Evolutionary conservation across 306 rosid species (phyloP).

Genomic region (Myrica gale): DNA sequence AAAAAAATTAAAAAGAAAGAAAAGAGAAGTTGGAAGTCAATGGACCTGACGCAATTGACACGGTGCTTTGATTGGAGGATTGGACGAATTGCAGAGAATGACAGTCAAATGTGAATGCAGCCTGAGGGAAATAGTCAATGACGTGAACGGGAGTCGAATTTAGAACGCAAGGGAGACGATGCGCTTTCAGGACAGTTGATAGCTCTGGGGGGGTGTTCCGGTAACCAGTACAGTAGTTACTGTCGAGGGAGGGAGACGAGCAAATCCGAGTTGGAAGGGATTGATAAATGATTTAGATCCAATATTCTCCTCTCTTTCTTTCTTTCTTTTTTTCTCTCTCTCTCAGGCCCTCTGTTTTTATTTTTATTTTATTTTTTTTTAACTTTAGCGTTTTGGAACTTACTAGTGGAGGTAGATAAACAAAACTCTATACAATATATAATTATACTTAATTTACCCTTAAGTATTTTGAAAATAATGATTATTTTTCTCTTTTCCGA

Average conservation of each 20-base stretch:
- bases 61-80: background rate
- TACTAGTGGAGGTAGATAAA: background rate
- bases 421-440: background rate
- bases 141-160: background rate
- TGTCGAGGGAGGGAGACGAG: background rate
- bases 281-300: background rate
- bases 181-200: background rate
- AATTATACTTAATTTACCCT: no score
- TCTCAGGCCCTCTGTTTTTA: no score
- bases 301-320: no score
- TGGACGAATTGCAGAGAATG: slow-evolving; percentile 6
- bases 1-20: background rate
- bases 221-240: background rate
- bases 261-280: background rate
- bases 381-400: no score
- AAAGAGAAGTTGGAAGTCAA: background rate
- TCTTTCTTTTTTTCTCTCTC: background rate
- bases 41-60: background rate
- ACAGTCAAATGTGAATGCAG: background rate
- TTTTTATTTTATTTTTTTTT: no score
- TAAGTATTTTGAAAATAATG: no score
- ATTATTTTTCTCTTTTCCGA: no score
- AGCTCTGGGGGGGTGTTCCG: background rate
- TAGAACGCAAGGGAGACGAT: background rate
- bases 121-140: background rate